Conservation (phyloP, 495 filamentous ascomycete species). For the Saxophila tyrrhenica region DNA sequence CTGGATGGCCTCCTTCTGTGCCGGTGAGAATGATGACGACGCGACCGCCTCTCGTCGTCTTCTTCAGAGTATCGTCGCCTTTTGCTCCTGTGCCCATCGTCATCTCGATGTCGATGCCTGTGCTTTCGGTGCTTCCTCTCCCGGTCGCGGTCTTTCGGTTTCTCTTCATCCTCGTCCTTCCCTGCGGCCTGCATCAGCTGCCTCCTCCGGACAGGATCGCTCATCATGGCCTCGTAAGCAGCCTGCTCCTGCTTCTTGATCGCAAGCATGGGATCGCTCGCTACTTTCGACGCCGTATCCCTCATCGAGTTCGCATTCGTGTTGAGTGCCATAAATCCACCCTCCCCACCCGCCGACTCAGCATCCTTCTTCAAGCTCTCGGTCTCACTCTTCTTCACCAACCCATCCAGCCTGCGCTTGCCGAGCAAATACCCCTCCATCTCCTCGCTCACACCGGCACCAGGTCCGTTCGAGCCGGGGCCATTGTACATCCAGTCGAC, state of each 20-base stretch:
- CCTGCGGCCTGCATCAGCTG: conserved; percentile 55
- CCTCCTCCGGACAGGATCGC: conserved; percentile 61
- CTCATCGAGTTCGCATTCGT: conserved; percentile 52
- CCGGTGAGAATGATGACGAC: conserved; percentile 18
- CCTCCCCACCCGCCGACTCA: conserved; percentile 39
- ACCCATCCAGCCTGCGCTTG: conserved; percentile 74
- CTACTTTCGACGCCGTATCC: conserved; percentile 72
- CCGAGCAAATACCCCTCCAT: conserved; percentile 89
- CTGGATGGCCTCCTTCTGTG: conserved; percentile 7
- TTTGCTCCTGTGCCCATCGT: conserved; percentile 30
- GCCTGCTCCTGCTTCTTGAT: conserved; percentile 90
- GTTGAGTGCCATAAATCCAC: conserved; percentile 41
- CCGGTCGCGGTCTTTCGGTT: conserved; percentile 31
- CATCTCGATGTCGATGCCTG: conserved; percentile 32
- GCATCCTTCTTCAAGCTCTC: conserved; percentile 63
- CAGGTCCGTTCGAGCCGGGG: conserved; percentile 48
- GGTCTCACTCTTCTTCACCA: conserved; percentile 69
- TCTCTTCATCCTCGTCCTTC: conserved; percentile 21
- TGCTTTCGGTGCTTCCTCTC: conserved; percentile 38
- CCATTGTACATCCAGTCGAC: conserved; percentile 98
- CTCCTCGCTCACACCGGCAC: conserved; percentile 78
- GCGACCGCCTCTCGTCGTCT: conserved; percentile 24
- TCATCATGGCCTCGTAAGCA: conserved; percentile 80
- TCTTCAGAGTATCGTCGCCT: conserved; percentile 18
- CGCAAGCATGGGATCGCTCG: conserved; percentile 78